Base-by-base conservation (phyloP, 768 basidiomycete genomes). In the Gautieria morchelliformis region DNA sequence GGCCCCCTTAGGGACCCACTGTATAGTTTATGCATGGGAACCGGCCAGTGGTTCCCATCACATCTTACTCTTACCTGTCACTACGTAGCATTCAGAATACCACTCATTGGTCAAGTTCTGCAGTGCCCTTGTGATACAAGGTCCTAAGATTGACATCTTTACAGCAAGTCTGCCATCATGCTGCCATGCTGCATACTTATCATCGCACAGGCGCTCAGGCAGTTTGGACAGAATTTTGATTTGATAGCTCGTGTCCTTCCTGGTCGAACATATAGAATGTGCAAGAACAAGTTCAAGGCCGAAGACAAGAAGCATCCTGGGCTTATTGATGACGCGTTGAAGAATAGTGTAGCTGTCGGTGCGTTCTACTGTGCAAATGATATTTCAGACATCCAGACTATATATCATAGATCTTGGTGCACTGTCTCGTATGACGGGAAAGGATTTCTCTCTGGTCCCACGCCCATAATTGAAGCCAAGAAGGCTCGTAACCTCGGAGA, bases 141-240 rank as follows among this genome's bases (percentile, higher is more conserved):
- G n/a, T n/a, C n/a, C n/a, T n/a, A n/a, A n/a, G n/a, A n/a, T n/a
- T n/a, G n/a, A n/a, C n/a, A n/a, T n/a, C n/a, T n/a, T n/a, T n/a
- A n/a, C n/a, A n/a, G 27, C 27, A 27, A 27, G 27, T 27, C 27
- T 27, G 27, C 3, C 5, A 27, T 5, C 27, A 27, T 27, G 33
- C 20, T 52, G 50, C 5, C 50, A 32, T 48, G 10, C 12, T 30
- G 12, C 27, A 17, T 22, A 11, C 35, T 17, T 12, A n/a, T 45
- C 33, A 27, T 27, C 5, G 27, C 27, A n/a, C 64, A 94, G 93
- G 90, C 89, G n/a, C 72, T 94, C 32, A 78, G 84, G 4, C 91
- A 93, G 66, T 93, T 91, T 62, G 91, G 91, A 33, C 89, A 93
- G 68, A 93, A 94, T 63, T 95, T 94, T 65, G 92, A 94, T 67